Evolutionary conservation across 257 asterid species (phyloP), one percentile per base, ranked within the genome.

Genomic region (Primulina eburnea): DNA sequence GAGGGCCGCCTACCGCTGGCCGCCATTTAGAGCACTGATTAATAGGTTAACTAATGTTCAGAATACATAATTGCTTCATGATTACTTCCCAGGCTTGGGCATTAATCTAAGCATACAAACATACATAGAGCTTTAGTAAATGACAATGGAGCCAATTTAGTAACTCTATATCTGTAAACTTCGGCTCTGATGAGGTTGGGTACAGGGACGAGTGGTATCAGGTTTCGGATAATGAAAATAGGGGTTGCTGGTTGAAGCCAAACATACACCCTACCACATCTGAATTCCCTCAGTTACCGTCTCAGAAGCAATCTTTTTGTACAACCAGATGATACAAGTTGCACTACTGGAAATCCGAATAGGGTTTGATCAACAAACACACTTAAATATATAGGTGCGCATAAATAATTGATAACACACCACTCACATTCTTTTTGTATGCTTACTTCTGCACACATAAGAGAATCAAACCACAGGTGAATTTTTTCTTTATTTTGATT

Each of bases 101-200:
- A n/a, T 43, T 11, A 20, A 30, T 33, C 12, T 28, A 29, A 28
- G 11, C 17, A 30, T 50, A 34, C 8, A n/a, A 35, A n/a, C 57
- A 59, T n/a, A 21, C 47, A 60, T 50, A 59, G 50, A 8, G 24
- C 32, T 24, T 7, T 26, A 10, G 29, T 75, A 32, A 34, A 11
- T 14, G 60, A 53, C 57, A 67, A 26, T 17, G 14, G 63, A 52
- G 50, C 40, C 68, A 24, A 65, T 64, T 34, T 33, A 17, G 52
- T 5, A 43, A 24, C 52, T 17, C 5, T 17, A 9, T 55, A 35
- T 32, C 33, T 11, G 37, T 53, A 9, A 53, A 38, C 50, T 18
- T 71, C 57, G 56, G 12, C 53, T 43, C 6, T 12, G 53, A 43
- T 11, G 53, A 43, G 4, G 30, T 38, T 40, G 14, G 7, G 50